Conservation (phyloP, 495 filamentous ascomycete genomes). For the Chaetomidium leptoderma region DNA sequence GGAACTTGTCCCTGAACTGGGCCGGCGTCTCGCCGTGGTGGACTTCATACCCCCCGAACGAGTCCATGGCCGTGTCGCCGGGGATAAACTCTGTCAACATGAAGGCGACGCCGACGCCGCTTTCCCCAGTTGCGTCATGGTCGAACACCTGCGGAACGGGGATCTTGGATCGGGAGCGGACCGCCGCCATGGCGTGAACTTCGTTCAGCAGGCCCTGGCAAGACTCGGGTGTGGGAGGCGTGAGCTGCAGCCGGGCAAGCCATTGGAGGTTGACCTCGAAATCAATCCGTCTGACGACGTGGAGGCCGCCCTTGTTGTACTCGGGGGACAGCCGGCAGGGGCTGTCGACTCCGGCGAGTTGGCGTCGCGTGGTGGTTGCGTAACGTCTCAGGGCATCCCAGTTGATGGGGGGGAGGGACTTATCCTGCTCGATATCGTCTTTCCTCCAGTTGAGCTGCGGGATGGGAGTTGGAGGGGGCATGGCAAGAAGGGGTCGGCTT, state of each 20-base stretch:
- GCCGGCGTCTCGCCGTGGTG: neutral
- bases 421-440: neutral
- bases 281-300: neutral
- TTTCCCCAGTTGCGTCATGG: neutral
- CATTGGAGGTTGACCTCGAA: neutral
- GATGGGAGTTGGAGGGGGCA: neutral
- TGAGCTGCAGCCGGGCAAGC: neutral
- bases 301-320: constrained; percentile 7
- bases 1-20: neutral
- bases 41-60: neutral
- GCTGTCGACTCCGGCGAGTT: neutral
- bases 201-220: neutral
- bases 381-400: neutral
- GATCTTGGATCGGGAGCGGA: neutral
- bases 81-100: constrained; percentile 7
- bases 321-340: neutral
- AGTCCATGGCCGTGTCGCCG: constrained; percentile 7
- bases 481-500: neutral
- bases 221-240: neutral
- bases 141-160: neutral
- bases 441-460: neutral
- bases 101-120: constrained; percentile 2
- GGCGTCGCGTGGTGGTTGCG: neutral
- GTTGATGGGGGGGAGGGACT: neutral
- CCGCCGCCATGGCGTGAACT: neutral